These are phyloP conservation scores for Pascua guehoae DNA, from an alignment of 1,284 basidiomycete genomes.

Conservation along the genomic window DNA sequence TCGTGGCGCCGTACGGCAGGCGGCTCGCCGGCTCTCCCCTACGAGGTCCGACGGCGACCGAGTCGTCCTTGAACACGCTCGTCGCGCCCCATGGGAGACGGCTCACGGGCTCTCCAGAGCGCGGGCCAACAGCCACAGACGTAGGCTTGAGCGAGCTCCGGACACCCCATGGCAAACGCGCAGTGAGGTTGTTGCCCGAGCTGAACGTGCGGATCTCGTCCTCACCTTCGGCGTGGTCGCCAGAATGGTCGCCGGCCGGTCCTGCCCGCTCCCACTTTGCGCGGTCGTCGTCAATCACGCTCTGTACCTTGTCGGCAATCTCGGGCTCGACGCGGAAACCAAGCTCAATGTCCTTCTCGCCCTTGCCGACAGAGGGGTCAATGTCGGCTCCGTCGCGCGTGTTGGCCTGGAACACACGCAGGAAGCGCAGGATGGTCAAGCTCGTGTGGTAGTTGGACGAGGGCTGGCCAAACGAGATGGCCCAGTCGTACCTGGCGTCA, in stretches of 20 bases:
- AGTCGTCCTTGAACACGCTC: too few species aligned
- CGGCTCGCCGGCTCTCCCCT: too few species aligned
- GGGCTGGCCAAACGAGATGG: conserved; percentile 23
- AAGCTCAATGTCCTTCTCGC: conserved; percentile 14
- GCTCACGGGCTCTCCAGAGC: too few species aligned
- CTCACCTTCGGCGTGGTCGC: conserved; percentile 7
- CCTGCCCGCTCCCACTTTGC: conserved; percentile 8
- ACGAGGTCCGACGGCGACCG: too few species aligned
- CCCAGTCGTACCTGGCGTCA: conserved; percentile 25
- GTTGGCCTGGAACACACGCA: conserved; percentile 30
- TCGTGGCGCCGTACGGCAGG: too few species aligned
- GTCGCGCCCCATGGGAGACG: too few species aligned
- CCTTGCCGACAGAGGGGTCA: neutral
- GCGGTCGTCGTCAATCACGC: conserved; percentile 15
- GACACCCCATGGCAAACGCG: too few species aligned
- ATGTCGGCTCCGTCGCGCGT: conserved; percentile 6
- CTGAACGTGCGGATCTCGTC: conserved; percentile 6
- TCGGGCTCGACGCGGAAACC: conserved; percentile 12
- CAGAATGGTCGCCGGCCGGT: neutral
- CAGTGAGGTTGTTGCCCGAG: conserved; percentile 1
- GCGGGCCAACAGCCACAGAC: too few species aligned
- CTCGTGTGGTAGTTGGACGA: conserved; percentile 21
- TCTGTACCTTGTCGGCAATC: conserved; percentile 9
- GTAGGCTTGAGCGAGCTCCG: too few species aligned
- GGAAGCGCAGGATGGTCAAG: conserved; percentile 16